Percentiles rank a stretch among this genome's conserved stretches.
Evolutionary conservation across 2,329 filamentous ascomycete species (phyloP).

Genomic region (Pseudodiploospora longispora): DNA sequence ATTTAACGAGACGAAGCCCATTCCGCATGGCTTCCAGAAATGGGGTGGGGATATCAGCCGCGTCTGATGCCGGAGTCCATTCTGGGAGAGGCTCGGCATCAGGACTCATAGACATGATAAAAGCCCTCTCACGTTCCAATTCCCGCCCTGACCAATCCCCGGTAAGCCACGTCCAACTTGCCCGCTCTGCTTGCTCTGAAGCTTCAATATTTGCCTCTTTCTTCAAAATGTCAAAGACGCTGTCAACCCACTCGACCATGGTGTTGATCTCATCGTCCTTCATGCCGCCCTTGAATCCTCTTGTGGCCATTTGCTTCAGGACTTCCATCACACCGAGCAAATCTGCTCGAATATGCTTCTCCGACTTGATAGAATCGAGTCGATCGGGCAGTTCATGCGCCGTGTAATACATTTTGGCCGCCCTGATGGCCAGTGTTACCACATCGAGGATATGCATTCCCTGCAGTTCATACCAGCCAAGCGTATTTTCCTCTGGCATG

Average conservation of each 20-base stretch:
- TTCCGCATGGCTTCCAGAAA: slow-evolving; percentile 70
- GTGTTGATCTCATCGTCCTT: slow-evolving; percentile 67
- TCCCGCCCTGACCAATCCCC: slow-evolving; percentile 70
- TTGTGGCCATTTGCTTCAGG: slow-evolving; percentile 80
- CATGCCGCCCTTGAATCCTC: slow-evolving; percentile 79
- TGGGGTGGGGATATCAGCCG: slow-evolving; percentile 52
- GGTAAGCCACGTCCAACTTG: slow-evolving; percentile 71
- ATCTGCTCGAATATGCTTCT: slow-evolving; percentile 77
- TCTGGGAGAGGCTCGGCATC: slow-evolving; percentile 53
- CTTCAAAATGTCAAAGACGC: slow-evolving; percentile 68
- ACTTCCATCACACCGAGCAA: slow-evolving; percentile 82
- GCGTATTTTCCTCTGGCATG: slow-evolving; percentile 39
- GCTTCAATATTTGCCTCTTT: slow-evolving; percentile 72
- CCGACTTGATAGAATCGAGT: slow-evolving; percentile 77
- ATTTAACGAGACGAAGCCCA: slow-evolving; percentile 70
- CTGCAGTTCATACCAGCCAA: slow-evolving; percentile 78
- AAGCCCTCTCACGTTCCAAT: slow-evolving; percentile 70
- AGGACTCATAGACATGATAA: slow-evolving; percentile 67
- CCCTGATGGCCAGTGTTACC: slow-evolving; percentile 88
- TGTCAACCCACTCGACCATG: slow-evolving; percentile 71
- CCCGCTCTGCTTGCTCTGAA: slow-evolving; percentile 60
- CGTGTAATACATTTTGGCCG: slow-evolving; percentile 94
- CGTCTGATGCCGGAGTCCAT: slow-evolving; percentile 47
- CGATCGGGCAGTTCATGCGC: slow-evolving; percentile 81
- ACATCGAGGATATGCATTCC: slow-evolving; percentile 89